Evolutionary conservation across 192 early-diverging fungal species (phyloP), one percentile per base, ranked within the genome.

Genomic region (Gryganskiella cystojenkinii): DNA sequence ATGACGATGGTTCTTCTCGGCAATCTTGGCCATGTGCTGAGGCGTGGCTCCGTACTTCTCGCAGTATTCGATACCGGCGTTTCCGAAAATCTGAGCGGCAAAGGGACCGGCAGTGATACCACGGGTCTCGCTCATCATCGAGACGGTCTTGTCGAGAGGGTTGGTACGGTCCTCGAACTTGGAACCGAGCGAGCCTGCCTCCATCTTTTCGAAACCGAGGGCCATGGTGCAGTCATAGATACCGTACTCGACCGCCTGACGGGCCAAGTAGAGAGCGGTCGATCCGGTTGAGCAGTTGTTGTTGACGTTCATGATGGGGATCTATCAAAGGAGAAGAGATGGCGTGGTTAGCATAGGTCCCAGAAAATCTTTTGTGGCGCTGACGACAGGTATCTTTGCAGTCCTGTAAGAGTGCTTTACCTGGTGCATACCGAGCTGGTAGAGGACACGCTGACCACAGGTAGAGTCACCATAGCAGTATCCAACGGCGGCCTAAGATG

Each of bases 271-370:
- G 28, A 92, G 76, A 33, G 92, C 91, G 3, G 92, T 86, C 4
- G 91, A 90, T 6, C 90, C 91, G 60, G 92, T 92, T 4, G 92
- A 86, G 81, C 92, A 91, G 74, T 91, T 92, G 86, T 93, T 93
- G 82, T 92, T 92, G 59, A 91, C 89, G 59, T 93, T 93, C 67
- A 85, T 81, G 81, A 84, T 64, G 28, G 69, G 63, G 25, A 74
- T 67, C 74, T 76, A 66, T 7, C n/a, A n/a, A 43, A 53, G 15
- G 37, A 46, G 56, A 44, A 24, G 31, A 20, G 27, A 1, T 24
- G 0, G 28, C 31, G 27, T 7, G 11, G 14, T 31, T 42, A 54
- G 20, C 20, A 43, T 9, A 24, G 27, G 65, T 51, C 19, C 17
- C 4, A 2, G 28, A 37, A n/a, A 27, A 13, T n/a, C 34, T 51